A percentile compares a stretch with the other conserved stretches of the same genome.
These are phyloP conservation scores for Senecio squalidus DNA, from an alignment of 140 eudicot species.

Conservation along the genomic window DNA sequence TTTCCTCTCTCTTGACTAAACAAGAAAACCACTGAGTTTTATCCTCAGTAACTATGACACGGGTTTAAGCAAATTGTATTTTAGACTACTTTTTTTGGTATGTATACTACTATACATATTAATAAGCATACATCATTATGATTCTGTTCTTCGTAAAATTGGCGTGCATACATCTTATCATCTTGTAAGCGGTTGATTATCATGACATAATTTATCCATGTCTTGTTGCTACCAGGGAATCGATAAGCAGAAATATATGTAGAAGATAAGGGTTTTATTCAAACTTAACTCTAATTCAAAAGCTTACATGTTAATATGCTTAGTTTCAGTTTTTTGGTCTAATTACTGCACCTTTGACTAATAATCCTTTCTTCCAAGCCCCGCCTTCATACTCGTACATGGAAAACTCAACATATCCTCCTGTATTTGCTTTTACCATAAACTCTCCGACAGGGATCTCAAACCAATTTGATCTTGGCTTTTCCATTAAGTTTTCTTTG, in stretches of 20 bases:
- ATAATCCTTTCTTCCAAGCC: constrained; percentile 75
- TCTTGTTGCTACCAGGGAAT: background rate
- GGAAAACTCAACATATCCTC: constrained; percentile 63
- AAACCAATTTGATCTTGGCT: constrained; percentile 59
- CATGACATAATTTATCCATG: background rate
- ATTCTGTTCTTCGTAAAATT: background rate
- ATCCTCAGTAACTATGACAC: background rate
- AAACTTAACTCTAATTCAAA: constrained; percentile 1
- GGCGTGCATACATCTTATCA: constrained; percentile 8
- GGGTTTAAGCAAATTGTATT: constrained; percentile 3
- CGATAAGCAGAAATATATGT: background rate
- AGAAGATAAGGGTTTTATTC: constrained; percentile 16
- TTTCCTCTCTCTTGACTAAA: background rate
- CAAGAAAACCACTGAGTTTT: constrained; percentile 5
- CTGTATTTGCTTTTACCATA: constrained; percentile 23
- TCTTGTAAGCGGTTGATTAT: background rate
- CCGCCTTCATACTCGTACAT: constrained; percentile 67
- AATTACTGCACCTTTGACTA: constrained; percentile 58
- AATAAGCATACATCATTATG: constrained; percentile 7
- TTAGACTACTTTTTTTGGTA: constrained; percentile 6
- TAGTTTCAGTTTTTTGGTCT: constrained; percentile 35
- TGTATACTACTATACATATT: constrained; percentile 16
- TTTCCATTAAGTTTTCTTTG: constrained; percentile 51
- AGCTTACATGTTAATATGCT: constrained; percentile 1
- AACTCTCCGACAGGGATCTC: constrained; percentile 68